Conservation (phyloP, 345 rosid genomes). For the Salix arbutifolia region DNA sequence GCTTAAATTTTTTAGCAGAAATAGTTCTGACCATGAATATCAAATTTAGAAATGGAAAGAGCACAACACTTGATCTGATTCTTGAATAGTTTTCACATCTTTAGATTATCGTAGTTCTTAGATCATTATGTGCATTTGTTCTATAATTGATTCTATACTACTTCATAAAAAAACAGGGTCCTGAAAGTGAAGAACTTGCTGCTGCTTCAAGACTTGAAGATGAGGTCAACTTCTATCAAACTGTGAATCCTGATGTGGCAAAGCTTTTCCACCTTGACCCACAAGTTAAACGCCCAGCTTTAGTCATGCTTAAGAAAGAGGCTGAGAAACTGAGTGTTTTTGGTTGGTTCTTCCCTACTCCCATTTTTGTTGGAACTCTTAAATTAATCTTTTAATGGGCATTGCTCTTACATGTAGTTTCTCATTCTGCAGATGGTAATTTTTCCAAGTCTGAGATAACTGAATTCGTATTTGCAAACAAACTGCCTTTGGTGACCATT, state of each 20-base stretch:
- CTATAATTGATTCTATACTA: neutral
- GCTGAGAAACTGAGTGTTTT: conserved; percentile 74
- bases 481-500: conserved; percentile 78
- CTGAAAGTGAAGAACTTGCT: conserved; percentile 71
- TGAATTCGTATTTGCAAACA: conserved; percentile 70
- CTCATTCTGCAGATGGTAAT: conserved; percentile 62
- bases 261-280: conserved; percentile 85
- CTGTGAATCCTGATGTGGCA: conserved; percentile 81
- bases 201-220: conserved; percentile 91
- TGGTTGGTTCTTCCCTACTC: conserved; percentile 44
- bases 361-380: neutral
- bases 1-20: neutral
- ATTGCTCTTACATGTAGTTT: conserved; percentile 5
- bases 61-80: neutral
- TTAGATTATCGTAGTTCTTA: neutral
- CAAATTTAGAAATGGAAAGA: neutral
- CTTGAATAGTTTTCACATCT: conserved; percentile 1
- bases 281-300: conserved; percentile 68
- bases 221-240: conserved; percentile 87
- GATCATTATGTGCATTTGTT: neutral
- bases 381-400: neutral
- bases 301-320: conserved; percentile 78
- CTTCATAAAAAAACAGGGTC: conserved; percentile 43
- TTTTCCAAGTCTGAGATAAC: conserved; percentile 68
- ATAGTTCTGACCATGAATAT: neutral